Percentiles rank a stretch among this genome's conserved stretches.
These are phyloP conservation scores for Huntiella moniliformis DNA, from an alignment of 2,329 filamentous ascomycete genomes.

Conservation along the genomic window DNA sequence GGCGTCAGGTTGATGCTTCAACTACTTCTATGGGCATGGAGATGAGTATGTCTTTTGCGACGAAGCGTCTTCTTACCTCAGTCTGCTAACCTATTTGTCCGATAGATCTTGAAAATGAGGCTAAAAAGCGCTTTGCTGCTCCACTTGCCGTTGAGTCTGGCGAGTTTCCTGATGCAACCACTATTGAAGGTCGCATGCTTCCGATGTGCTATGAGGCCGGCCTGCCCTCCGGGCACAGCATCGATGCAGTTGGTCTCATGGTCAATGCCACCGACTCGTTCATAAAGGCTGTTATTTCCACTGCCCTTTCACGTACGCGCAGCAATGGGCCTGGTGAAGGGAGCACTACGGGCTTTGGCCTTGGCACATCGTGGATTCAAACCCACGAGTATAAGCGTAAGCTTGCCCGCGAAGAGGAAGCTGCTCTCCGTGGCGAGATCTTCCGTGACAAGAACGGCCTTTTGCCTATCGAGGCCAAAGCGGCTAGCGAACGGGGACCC, in stretches of 20 bases:
- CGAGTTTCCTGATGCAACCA: constrained; percentile 47
- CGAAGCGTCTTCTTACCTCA: not conserved
- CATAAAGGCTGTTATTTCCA: constrained; percentile 45
- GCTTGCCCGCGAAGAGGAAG: constrained; percentile 57
- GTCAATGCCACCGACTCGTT: constrained; percentile 47
- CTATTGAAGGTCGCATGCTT: constrained; percentile 45
- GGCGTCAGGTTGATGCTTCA: constrained; percentile 38
- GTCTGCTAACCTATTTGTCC: not conserved
- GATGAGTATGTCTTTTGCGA: constrained; percentile 42
- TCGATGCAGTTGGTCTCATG: constrained; percentile 45
- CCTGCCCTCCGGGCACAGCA: constrained; percentile 36
- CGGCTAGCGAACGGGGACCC: constrained; percentile 50
- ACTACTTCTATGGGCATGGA: constrained; percentile 50
- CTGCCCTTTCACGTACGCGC: constrained; percentile 44
- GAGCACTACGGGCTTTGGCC: constrained; percentile 42
- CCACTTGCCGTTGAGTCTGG: constrained; percentile 48
- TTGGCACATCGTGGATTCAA: constrained; percentile 53
- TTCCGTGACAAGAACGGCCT: constrained; percentile 57
- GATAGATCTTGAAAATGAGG: constrained; percentile 46
- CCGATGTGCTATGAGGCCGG: constrained; percentile 51
- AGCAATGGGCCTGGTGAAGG: constrained; percentile 46
- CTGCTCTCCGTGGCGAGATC: constrained; percentile 53
- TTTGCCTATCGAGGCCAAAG: constrained; percentile 63
- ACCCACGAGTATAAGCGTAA: constrained; percentile 61
- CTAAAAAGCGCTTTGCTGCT: constrained; percentile 44